Evolutionary conservation across 192 early-diverging fungal genomes (phyloP), one percentile per base, ranked within the genome.

Genomic region (Mortierella claussenii): DNA sequence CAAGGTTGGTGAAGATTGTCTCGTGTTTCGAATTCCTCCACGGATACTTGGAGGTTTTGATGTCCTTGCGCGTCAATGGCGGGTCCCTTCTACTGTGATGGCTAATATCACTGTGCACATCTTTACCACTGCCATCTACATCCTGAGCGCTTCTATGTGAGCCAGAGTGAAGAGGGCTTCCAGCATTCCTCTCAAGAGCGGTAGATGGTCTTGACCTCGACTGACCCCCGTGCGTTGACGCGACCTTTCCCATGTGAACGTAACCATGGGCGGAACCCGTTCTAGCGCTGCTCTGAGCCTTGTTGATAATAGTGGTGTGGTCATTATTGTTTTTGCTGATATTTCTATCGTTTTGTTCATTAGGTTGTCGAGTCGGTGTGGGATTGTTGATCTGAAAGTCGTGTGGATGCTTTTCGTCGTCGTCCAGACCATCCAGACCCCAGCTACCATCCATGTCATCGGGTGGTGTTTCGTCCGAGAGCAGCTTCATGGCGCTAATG

Each of bases 361-460:
- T 51, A 63, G 47, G 30, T 27, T 23, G 56, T 11, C 27, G 34
- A 13, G 57, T 54, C 27, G 37, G 17, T 12, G 50, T 30, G 34
- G 57, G 30, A 45, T 34, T 23, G 36, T 53, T 18, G 46, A 36
- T 3, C 2, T 59, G 34, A 43, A 44, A 7, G 34, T 11, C 20
- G 31, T 44, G 37, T 20, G 12, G 26, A 28, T 55, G 52, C 13
- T 8, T 47, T 8, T 65, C 37, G 40, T 74, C 62, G 24, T 53
- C 61, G 13, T 74, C 69, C 48, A 74, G 36, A 30, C 53, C 40
- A 33, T 74, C 69, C 42, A 74, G 28, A 32, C 54, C 47, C 69
- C 69, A 74, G 24, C 55, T 69, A 20, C 68, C 68, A 42, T 71
- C 69, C 69, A 74, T 64, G 42, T 53, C 55, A 40, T 74, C 62